A percentile compares a stretch with the other conserved stretches of the same genome.
Conservation (phyloP, 1,284 basidiomycete genomes). For the Taiwanofungus camphoratus region DNA sequence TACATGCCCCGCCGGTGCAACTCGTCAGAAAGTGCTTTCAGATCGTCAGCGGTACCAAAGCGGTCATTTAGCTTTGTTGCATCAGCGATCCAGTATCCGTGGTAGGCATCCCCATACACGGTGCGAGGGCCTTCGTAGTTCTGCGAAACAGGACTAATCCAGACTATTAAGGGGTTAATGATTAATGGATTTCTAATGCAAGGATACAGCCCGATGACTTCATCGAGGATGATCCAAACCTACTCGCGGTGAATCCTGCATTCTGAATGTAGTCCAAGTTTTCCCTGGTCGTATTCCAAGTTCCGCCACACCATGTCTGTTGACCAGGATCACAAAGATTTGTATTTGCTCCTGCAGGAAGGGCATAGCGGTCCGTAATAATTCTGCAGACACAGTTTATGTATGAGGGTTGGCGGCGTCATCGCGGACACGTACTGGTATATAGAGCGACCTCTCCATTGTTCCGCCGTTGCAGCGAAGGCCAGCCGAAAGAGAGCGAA, state of each 20-base stretch:
- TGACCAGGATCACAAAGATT: constrained; percentile 49
- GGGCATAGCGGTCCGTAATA: constrained; percentile 73
- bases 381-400: constrained; percentile 35
- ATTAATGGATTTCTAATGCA: too few relatives aligned
- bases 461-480: constrained; percentile 32
- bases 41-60: constrained; percentile 69
- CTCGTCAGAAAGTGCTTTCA: constrained; percentile 61
- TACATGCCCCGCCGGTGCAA: constrained; percentile 70
- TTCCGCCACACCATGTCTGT: constrained; percentile 73
- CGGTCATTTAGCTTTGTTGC: constrained; percentile 58
- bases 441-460: constrained; percentile 36
- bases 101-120: constrained; percentile 65
- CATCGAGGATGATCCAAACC: too few relatives aligned
- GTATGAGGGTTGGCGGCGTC: constrained; percentile 13
- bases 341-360: constrained; percentile 46
- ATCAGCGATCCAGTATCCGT: constrained; percentile 68
- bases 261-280: constrained; percentile 78
- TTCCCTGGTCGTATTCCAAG: constrained; percentile 69
- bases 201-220: too few relatives aligned
- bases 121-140: constrained; percentile 69
- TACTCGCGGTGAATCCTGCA: constrained; percentile 73
- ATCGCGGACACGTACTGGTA: constrained; percentile 30
- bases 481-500: constrained; percentile 21
- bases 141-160: constrained; percentile 64
- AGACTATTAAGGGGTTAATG: too few relatives aligned